Evolutionary conservation across 805 yeast species (phyloP).

Genomic region (Yarrowia sp.): DNA sequence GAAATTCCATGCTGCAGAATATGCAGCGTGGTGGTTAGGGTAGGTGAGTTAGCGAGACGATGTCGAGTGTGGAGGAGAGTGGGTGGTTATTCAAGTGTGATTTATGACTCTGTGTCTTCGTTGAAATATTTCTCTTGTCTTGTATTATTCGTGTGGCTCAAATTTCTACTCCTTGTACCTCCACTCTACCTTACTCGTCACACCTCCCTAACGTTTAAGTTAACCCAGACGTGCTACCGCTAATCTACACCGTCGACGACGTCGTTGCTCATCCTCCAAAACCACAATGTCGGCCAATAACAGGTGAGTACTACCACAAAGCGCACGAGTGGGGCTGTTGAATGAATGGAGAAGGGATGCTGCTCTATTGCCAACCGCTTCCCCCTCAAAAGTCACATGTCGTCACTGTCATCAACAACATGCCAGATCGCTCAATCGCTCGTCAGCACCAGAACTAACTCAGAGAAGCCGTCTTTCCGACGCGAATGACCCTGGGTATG

Average conservation of each 20-base stretch:
- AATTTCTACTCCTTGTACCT: background rate
- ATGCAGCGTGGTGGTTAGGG: conserved; percentile 17
- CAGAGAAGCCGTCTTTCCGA: conserved; percentile 95
- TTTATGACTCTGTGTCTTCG: too few species aligned
- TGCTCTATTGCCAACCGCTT: too few species aligned
- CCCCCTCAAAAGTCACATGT: background rate
- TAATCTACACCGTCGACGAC: conserved; percentile 24
- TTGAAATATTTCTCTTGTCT: background rate
- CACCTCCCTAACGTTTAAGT: background rate
- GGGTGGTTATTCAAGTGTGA: background rate
- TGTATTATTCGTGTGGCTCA: background rate
- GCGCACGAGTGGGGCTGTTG: background rate
- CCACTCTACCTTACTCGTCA: background rate
- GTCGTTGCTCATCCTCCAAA: conserved; percentile 9
- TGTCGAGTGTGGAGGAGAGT: too few species aligned
- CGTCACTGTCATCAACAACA: background rate
- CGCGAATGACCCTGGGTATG: conserved; percentile 92
- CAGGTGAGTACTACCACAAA: conserved; percentile 3
- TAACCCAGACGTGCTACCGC: conserved; percentile 19
- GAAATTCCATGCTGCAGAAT: conserved; percentile 27
- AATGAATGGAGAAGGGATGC: too few species aligned
- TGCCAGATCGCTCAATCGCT: background rate
- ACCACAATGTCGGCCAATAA: conserved; percentile 20
- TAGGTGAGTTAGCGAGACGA: too few species aligned
- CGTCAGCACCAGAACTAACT: background rate